Base-by-base conservation (phyloP, 495 filamentous ascomycete genomes). In the Pyrenula massariospora region DNA sequence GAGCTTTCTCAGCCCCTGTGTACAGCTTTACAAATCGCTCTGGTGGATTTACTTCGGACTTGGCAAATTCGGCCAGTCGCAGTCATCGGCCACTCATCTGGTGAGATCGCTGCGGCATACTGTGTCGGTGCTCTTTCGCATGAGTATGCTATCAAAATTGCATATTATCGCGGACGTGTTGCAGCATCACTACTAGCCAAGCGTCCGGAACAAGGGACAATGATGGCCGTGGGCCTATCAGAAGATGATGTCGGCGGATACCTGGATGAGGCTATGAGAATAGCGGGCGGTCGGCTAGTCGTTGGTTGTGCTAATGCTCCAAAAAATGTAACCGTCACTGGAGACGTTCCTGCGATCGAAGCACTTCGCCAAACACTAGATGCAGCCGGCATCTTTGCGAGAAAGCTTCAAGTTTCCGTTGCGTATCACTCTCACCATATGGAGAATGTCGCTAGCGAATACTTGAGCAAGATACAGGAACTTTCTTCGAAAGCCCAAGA, bases 351-450 rank as follows among this genome's bases (percentile, higher is more conserved):
- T 3, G 52, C 56, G 23, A 15, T 54, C 22, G 52, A 56, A 56
- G 53, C 25, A 1, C 12, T 48, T 19, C 24, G 58, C 47, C 10
- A 52, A 10, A 22, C 20, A 3, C 25, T 56, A 51, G 24, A 25
- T 25, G 54, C 73, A 11, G 22, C 25, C 22, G 23, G n/a, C 15
- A 49, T 74, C 22, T 79, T 81, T 63, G 71, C 71, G 55, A 65
- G 76, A 57, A 70, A 71, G 52, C 68, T 80, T 1, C 64, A 73
- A 50, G 70, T 80, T 22, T 73, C 74, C 36, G 67, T 71, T 22
- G 76, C 75, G 15, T 79, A 76, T 56, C 77, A 81, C 57, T 78
- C 74, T 15, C 70, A 69, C 31, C 76, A 80, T 57, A 80, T 82
- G 77, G 60, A 70, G 36, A 57, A 10, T 2, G 12, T 58, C 8